These are phyloP conservation scores for Laguncularia racemosa DNA, from an alignment of 345 rosid species.

Conservation along the genomic window DNA sequence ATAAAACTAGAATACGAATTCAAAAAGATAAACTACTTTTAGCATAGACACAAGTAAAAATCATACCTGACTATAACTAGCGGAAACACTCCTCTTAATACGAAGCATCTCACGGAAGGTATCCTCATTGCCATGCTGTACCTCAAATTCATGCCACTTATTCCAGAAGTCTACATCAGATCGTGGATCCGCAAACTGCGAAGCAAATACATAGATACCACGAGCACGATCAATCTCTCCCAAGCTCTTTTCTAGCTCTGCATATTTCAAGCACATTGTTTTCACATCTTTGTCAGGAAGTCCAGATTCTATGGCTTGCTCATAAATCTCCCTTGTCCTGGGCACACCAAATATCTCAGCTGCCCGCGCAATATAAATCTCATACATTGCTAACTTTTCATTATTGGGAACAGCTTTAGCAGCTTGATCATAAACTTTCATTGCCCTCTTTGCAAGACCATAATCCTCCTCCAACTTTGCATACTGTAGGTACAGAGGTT, in stretches of 20 bases:
- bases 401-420: slow-evolving; percentile 80
- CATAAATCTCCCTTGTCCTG: slow-evolving; percentile 86
- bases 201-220: slow-evolving; percentile 68
- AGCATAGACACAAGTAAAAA: neutral
- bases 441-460: slow-evolving; percentile 94
- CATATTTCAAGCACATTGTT: slow-evolving; percentile 82
- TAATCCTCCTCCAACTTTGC: slow-evolving; percentile 95
- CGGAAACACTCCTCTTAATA: slow-evolving; percentile 80
- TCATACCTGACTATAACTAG: slow-evolving; percentile 86
- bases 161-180: slow-evolving; percentile 88
- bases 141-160: slow-evolving; percentile 93
- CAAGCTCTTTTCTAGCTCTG: slow-evolving; percentile 85
- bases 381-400: slow-evolving; percentile 85
- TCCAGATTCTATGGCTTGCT: slow-evolving; percentile 92
- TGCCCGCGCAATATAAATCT: slow-evolving; percentile 86
- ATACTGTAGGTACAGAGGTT: slow-evolving; percentile 85
- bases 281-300: slow-evolving; percentile 94
- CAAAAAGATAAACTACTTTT: neutral
- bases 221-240: slow-evolving; percentile 95
- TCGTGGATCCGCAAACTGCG: slow-evolving; percentile 90
- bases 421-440: slow-evolving; percentile 93
- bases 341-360: slow-evolving; percentile 97
- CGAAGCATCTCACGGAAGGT: slow-evolving; percentile 95
- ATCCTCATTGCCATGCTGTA: slow-evolving; percentile 91
- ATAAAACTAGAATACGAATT: neutral